Conservation (phyloP, 768 basidiomycete genomes). For the Mycena amicta region DNA sequence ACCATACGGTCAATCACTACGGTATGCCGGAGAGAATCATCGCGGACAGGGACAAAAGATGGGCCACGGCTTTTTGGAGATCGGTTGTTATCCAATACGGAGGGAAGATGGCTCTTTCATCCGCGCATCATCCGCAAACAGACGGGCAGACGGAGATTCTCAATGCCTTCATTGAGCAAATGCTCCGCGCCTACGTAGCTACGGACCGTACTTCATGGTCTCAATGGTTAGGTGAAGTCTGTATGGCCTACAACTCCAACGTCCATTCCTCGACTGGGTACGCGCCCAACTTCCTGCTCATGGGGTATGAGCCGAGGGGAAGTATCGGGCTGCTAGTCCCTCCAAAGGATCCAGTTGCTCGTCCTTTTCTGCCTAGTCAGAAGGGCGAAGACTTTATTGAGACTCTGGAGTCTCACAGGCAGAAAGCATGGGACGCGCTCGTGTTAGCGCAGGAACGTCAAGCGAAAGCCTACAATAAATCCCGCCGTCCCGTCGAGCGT, state of each 20-base stretch:
- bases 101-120: constrained; percentile 15
- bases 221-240: constrained; percentile 25
- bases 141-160: background rate
- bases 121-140: constrained; percentile 4
- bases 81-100: background rate
- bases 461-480: constrained; percentile 24
- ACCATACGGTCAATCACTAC: constrained; percentile 5
- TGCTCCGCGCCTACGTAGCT: background rate
- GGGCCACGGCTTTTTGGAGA: constrained; percentile 21
- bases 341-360: background rate
- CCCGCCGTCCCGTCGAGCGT: constrained; percentile 7
- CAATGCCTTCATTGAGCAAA: background rate
- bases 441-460: constrained; percentile 26
- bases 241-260: constrained; percentile 35
- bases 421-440: constrained; percentile 18
- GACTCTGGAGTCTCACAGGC: constrained; percentile 3
- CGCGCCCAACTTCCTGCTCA: constrained; percentile 30
- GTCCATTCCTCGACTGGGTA: constrained; percentile 26
- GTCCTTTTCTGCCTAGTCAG: constrained; percentile 12
- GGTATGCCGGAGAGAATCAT: constrained; percentile 1
- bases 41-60: constrained; percentile 14
- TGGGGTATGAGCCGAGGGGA: constrained; percentile 29
- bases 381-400: constrained; percentile 10
- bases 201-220: constrained; percentile 29
- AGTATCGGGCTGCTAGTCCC: constrained; percentile 5